Base-by-base conservation (phyloP, 2,329 filamentous ascomycete species). In the Fusarium phyllophilum region DNA sequence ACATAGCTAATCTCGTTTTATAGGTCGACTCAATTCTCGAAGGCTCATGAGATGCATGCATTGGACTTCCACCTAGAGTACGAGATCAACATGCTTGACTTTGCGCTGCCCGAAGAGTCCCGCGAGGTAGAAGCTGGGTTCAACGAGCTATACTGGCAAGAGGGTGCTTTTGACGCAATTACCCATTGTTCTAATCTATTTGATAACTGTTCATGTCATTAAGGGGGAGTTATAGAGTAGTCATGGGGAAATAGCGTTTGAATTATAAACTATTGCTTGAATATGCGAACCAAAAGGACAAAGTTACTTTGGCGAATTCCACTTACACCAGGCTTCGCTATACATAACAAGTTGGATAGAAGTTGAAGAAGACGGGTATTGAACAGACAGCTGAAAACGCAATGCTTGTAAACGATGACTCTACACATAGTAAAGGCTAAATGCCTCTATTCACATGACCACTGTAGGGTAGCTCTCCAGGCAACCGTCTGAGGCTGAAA, bases 401-500 rank as follows among this genome's bases (percentile, higher is more conserved):
- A 49, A 36, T 24, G 8, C 6, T n/a, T 48, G 31, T 29, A 29
- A n/a, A 26, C 36, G 10, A 18, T 17, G 22, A 29, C 29, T 24
- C n/a, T 29, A 29, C 26, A 29, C 26, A 29, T 29, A 29, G 26
- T 29, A 34, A 42, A 36, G 15, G 4, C 24, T 24, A 49, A 26
- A 52, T 42, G 31, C 41, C 52, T n/a, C 39, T 44, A 46, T 52
- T 57, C 31, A 36, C 51, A 39, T 57, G 33, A 58, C 61, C 13
- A 31, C 54, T 29, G n/a, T 38, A 74, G 71, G 71, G 71, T 73
- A 74, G 41, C 26, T 11, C 46, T 46, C 36, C 22, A 60, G 38
- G 62, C 48, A 66, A 41, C 55, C 46, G 48, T 44, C 66, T 64
- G 55, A 70, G 70, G 72, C 75, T 75, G 73, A 74, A 74, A 60